Evolutionary conservation across 2,329 filamentous ascomycete genomes (phyloP), one percentile per base, ranked within the genome.

Genomic region (Claviceps quebecensis): DNA sequence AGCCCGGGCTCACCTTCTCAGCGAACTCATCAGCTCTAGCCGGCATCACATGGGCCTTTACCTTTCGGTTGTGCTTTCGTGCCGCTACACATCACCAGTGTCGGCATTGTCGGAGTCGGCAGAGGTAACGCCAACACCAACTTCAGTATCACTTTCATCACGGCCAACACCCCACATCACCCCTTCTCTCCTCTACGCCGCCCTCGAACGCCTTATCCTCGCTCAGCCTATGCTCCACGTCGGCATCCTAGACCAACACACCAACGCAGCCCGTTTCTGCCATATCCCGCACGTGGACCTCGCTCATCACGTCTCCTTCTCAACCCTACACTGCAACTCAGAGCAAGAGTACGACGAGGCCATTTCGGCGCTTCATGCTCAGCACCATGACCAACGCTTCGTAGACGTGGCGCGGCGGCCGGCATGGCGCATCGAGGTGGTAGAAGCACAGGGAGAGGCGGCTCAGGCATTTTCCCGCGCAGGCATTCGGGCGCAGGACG

Each of bases 11-110:
- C 9, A 34, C 29, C 29, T 34, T 5, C 16, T 14, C 52, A 74
- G 73, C 46, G 72, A 76, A 55, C 61, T 65, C 40, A 73, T 62
- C 56, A 73, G 69, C 5, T 69, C 73, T 2, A 64, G 70, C 5
- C 69, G 73, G 2, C 72, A 77, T 55, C 58, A 64, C 3, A 60
- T 77, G 4, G 72, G 72, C 36, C 58, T 76, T 45, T 74, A 75
- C 56, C 67, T 67, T 52, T 69, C 70, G 46, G 72, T 78, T 13
- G 62, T 65, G 45, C 65, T 71, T 36, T 71, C 72, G 11, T 69
- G 69, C 40, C 69, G 69, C 39, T 77, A 78, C 38, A 40, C 38
- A 40, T 40, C 16, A 8, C 7, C n/a, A 40, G 7, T n/a, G n/a
- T 19, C 38, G n/a, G 29, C 29, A 9, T 34, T 11, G 3, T 34